Evolutionary conservation across 192 early-diverging fungal genomes (phyloP).

Genomic region (Cetraspora pellucida): DNA sequence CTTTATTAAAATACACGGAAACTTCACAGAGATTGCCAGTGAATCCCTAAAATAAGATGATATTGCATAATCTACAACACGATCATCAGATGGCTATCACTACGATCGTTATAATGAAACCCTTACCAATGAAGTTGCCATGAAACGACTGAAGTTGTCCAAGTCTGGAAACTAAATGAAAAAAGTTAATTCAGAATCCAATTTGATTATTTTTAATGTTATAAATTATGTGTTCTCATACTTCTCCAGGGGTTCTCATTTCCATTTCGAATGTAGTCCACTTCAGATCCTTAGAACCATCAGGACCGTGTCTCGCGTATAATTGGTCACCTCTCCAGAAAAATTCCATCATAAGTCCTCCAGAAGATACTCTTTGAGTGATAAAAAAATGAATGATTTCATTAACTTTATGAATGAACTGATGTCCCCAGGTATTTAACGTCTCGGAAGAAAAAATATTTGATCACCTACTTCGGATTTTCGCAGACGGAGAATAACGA

Average conservation of each 20-base stretch:
- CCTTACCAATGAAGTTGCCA: slow-evolving; percentile 63
- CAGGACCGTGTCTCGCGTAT: slow-evolving; percentile 70
- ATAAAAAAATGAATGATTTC: neutral
- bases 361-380: slow-evolving; percentile 62
- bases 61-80: too few relatives aligned
- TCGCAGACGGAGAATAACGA: slow-evolving; percentile 89
- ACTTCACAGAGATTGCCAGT: slow-evolving; percentile 73
- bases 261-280: slow-evolving; percentile 81
- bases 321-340: slow-evolving; percentile 88
- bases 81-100: too few relatives aligned
- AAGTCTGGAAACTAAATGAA: slow-evolving; percentile 57
- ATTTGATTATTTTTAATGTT: neutral
- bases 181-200: slow-evolving; percentile 43
- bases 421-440: too few relatives aligned
- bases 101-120: too few relatives aligned
- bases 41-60: slow-evolving; percentile 67
- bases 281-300: slow-evolving; percentile 50
- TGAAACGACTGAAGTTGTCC: slow-evolving; percentile 60
- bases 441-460: neutral
- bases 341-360: slow-evolving; percentile 80
- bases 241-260: slow-evolving; percentile 72
- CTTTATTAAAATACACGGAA: slow-evolving; percentile 63
- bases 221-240: slow-evolving; percentile 22
- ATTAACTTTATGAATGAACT: neutral
- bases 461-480: slow-evolving; percentile 72